Percentiles rank a stretch among this genome's conserved stretches.
phyloP scores from a whole-genome alignment of 139 green algal species.

The Tetradesmus obliquus region DNA sequence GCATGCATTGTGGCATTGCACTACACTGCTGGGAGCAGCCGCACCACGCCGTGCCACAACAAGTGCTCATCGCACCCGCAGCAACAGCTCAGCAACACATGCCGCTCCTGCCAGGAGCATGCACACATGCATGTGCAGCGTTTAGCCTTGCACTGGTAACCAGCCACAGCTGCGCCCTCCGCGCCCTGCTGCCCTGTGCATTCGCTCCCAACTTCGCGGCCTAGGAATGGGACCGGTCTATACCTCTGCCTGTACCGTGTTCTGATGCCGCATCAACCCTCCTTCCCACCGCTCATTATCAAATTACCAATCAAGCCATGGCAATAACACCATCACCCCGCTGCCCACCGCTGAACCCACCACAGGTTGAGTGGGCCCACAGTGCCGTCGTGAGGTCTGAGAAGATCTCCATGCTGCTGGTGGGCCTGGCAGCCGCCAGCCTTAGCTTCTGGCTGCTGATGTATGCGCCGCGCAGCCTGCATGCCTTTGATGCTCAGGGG shows the following conservation, averaged over 20 bases:
- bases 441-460: conserved; percentile 7
- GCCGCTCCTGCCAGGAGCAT: neutral
- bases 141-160: no score
- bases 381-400: neutral
- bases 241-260: no score
- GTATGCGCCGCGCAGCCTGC: neutral
- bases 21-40: no score
- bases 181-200: no score
- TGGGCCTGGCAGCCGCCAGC: neutral
- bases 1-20: no score
- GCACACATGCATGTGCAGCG: neutral
- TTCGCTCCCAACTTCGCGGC: no score
- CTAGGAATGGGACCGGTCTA: no score
- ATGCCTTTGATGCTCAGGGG: neutral
- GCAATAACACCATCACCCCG: no score
- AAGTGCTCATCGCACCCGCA: neutral
- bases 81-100: neutral
- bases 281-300: no score
- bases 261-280: no score
- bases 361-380: conserved; percentile 39
- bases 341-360: neutral
- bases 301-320: no score
- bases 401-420: neutral
- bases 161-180: no score
- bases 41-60: neutral